These are phyloP conservation scores for Cubamyces sp. DNA, from an alignment of 768 basidiomycete species.

Conservation along the genomic window DNA sequence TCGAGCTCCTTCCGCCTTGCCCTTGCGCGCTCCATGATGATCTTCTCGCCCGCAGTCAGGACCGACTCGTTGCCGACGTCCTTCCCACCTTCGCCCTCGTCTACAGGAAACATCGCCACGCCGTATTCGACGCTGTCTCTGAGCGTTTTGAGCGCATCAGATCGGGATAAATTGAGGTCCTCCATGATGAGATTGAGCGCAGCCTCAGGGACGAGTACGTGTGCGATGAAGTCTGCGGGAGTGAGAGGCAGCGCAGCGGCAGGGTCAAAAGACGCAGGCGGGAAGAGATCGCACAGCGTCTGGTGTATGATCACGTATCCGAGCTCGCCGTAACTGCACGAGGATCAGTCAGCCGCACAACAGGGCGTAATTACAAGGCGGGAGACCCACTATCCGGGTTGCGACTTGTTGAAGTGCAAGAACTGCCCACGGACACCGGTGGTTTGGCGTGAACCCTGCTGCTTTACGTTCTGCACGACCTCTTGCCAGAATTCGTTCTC, in stretches of 20 bases:
- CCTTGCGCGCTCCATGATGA: constrained; percentile 49
- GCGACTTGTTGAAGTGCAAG: constrained; percentile 76
- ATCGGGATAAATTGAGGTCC: constrained; percentile 57
- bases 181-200: constrained; percentile 81
- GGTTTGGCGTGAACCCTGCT: constrained; percentile 66
- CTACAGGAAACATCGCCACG: constrained; percentile 81
- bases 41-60: constrained; percentile 45
- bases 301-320: constrained; percentile 83
- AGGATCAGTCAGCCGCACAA: not conserved
- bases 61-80: not conserved
- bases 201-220: constrained; percentile 89
- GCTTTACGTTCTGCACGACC: constrained; percentile 60
- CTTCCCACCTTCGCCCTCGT: constrained; percentile 37
- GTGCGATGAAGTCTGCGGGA: constrained; percentile 76
- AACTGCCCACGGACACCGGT: constrained; percentile 77
- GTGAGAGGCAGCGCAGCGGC: constrained; percentile 65
- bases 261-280: constrained; percentile 58
- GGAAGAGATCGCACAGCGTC: constrained; percentile 76
- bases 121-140: constrained; percentile 84
- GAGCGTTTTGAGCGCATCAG: constrained; percentile 61
- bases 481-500: constrained; percentile 72
- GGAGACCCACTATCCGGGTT: constrained; percentile 85
- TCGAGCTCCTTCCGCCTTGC: constrained; percentile 45
- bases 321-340: constrained; percentile 78
- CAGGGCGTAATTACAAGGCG: not conserved